These are phyloP conservation scores for Phragmites australis DNA, from an alignment of 176 grass and related monocot genomes.

Conservation along the genomic window DNA sequence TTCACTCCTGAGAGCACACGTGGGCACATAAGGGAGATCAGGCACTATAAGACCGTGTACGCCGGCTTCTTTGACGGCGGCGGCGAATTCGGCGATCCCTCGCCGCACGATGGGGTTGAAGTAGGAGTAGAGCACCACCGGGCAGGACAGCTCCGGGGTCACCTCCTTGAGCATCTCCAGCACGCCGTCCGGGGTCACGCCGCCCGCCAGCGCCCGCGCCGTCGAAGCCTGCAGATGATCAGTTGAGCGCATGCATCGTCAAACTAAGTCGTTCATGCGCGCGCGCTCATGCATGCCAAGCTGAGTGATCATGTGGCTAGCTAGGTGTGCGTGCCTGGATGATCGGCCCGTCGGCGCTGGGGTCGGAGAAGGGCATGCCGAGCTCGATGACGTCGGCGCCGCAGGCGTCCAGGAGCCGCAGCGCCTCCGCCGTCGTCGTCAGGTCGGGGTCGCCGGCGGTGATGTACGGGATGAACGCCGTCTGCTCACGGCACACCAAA, in stretches of 20 bases:
- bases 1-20: slow-evolving; percentile 47
- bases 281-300: too few species aligned
- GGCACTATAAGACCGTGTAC: slow-evolving; percentile 65
- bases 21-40: slow-evolving; percentile 59
- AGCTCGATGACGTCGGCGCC: slow-evolving; percentile 88
- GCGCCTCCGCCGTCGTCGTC: slow-evolving; percentile 59
- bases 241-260: too few species aligned
- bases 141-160: slow-evolving; percentile 76
- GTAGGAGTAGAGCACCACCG: slow-evolving; percentile 79
- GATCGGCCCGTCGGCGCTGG: slow-evolving; percentile 60
- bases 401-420: slow-evolving; percentile 61
- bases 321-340: slow-evolving; percentile 51
- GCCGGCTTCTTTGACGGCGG: slow-evolving; percentile 50
- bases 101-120: slow-evolving; percentile 60
- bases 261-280: too few species aligned
- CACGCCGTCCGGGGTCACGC: slow-evolving; percentile 45
- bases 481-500: neutral
- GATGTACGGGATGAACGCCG: slow-evolving; percentile 74
- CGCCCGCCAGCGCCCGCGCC: slow-evolving; percentile 55
- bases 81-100: slow-evolving; percentile 54
- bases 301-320: too few species aligned
- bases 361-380: slow-evolving; percentile 76
- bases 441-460: slow-evolving; percentile 91
- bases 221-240: slow-evolving; percentile 41
- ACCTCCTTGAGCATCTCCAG: slow-evolving; percentile 86